A percentile compares a stretch with the other conserved stretches of the same genome.
Conservation (phyloP, 345 rosid genomes). For the Linum lewisii region DNA sequence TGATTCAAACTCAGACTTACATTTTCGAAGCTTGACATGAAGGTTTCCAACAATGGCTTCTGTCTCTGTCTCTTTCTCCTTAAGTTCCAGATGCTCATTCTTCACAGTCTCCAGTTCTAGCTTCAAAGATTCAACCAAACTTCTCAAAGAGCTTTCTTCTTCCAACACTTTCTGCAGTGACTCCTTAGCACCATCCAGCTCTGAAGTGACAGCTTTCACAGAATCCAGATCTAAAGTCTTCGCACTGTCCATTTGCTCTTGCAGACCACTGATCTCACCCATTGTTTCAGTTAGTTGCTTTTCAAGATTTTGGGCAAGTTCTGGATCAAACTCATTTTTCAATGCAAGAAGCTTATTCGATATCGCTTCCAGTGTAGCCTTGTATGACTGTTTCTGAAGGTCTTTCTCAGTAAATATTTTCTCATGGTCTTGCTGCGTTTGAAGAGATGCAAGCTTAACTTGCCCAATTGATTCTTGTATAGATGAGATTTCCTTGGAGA, state of each 20-base stretch:
- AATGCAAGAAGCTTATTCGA: conserved; percentile 42
- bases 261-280: conserved; percentile 44
- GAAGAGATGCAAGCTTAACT: conserved; percentile 65
- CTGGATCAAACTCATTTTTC: conserved; percentile 66
- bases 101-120: conserved; percentile 63
- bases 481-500: conserved; percentile 62
- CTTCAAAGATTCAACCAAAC: conserved; percentile 61
- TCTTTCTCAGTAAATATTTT: conserved; percentile 66
- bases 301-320: conserved; percentile 52
- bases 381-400: conserved; percentile 46
- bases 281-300: conserved; percentile 48
- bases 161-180: conserved; percentile 61
- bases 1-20: conserved; percentile 70
- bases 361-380: conserved; percentile 54
- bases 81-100: conserved; percentile 56
- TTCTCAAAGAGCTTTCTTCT: conserved; percentile 60
- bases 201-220: conserved; percentile 51
- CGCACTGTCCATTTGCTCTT: conserved; percentile 60
- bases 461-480: conserved; percentile 70
- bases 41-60: conserved; percentile 76
- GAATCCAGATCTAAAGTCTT: conserved; percentile 75
- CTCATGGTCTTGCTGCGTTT: conserved; percentile 57
- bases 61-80: conserved; percentile 73
- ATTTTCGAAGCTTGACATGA: conserved; percentile 62
- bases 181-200: conserved; percentile 77